Evolutionary conservation across 352 stramenopile species (phyloP), one percentile per base, ranked within the genome.

Genomic region (Phytophthora macrochlamydospora): DNA sequence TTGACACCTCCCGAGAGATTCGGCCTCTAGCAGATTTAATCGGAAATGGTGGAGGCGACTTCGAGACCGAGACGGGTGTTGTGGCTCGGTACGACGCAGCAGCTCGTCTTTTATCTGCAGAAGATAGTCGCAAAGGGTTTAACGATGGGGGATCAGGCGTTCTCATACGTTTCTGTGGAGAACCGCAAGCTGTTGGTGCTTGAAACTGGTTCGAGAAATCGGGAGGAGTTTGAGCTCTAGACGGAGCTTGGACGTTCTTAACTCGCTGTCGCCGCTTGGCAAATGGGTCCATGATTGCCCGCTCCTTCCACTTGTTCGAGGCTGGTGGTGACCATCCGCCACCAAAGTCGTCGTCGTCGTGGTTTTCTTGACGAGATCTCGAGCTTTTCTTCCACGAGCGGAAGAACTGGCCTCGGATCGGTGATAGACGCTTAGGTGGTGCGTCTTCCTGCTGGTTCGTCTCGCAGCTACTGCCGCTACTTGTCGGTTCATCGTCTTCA

Each of bases 271-370:
- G 79, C 9, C 75, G 69, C 59, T 87, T 90, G 35, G 82, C 84
- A 59, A 92, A 92, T 14, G 84, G 84, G 66, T 92, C 87, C 18
- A 85, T 62, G 11, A 92, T 65, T 9, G 84, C 84, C 1, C 84
- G 76, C n/a, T 76, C 75, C 64, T 87, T 90, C 84, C 84, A 92
- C 54, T 92, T 92, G 67, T 92, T 92, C 12, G 62, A 71, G 4
- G 56, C 12, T 24, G 55, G 50, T n/a, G 67, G 62, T 2, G 67
- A 64, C 67, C 67, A 74, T 50, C 43, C 59, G 51, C 48, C 65
- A 18, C 45, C 45, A 13, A 58, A 49, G 29, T 33, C 69, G 33
- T 78, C 69, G 49, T 65, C 65, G 11, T 63, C 57, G n/a, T 32
- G 7, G 11, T 14, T 24, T n/a, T 66, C 55, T 44, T 69, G 53